Conservation (phyloP, 805 yeast genomes). For the Metschnikowia similis region DNA sequence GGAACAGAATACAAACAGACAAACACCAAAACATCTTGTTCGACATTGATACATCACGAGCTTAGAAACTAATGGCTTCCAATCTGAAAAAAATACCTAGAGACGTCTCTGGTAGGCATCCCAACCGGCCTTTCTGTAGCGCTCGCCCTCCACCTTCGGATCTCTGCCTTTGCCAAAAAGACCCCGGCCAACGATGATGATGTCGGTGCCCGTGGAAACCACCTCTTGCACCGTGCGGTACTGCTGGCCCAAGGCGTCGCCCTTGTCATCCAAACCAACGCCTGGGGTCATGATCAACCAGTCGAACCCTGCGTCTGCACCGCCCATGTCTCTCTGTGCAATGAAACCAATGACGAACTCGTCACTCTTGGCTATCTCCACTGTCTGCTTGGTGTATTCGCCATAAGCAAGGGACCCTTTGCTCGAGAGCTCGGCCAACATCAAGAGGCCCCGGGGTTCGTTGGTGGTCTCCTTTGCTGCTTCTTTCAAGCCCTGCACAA, state of each 20-base stretch:
- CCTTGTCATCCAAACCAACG: constrained; percentile 94
- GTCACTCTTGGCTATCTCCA: constrained; percentile 80
- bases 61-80: no score
- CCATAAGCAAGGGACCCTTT: constrained; percentile 93
- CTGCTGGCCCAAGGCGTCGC: constrained; percentile 94
- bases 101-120: constrained; percentile 58
- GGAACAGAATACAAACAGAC: no score
- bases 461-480: constrained; percentile 67
- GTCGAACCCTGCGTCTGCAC: constrained; percentile 79
- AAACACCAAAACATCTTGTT: no score
- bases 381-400: constrained; percentile 80
- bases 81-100: no score
- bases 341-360: constrained; percentile 95
- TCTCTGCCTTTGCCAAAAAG: constrained; percentile 92
- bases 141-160: constrained; percentile 77
- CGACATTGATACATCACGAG: no score
- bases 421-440: constrained; percentile 94
- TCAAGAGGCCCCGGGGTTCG: constrained; percentile 84
- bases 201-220: constrained; percentile 79
- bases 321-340: constrained; percentile 88
- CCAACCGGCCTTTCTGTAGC: constrained; percentile 96
- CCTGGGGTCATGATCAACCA: constrained; percentile 99
- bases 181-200: constrained; percentile 98
- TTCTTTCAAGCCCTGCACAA: constrained; percentile 80
- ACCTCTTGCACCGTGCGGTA: constrained; percentile 90